A percentile compares a stretch with the other conserved stretches of the same genome.
These are phyloP conservation scores for Aspergillus egyptiacus DNA, from an alignment of 495 filamentous ascomycete genomes.

Conservation along the genomic window DNA sequence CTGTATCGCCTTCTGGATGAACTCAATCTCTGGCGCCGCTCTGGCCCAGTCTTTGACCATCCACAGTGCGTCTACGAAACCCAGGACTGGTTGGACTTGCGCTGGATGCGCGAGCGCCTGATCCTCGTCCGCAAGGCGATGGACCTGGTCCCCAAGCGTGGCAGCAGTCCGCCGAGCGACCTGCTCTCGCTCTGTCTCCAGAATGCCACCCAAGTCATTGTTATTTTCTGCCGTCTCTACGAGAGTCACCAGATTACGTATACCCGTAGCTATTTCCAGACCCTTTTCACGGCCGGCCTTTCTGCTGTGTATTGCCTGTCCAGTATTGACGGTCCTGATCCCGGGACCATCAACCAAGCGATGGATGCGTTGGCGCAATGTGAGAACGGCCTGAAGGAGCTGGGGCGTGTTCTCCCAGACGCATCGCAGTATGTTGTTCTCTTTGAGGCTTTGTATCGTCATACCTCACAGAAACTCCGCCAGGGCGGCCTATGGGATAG, in stretches of 20 bases:
- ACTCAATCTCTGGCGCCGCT: conserved; percentile 20
- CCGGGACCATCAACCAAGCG: conserved; percentile 7
- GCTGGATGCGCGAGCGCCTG: conserved; percentile 20
- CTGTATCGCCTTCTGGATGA: conserved; percentile 19
- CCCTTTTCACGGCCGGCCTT: conserved; percentile 23
- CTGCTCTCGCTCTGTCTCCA: conserved; percentile 20
- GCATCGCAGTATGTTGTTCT: conserved; percentile 23
- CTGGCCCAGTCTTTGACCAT: conserved; percentile 15
- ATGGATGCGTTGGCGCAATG: conserved; percentile 13
- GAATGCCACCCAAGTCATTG: conserved; percentile 18
- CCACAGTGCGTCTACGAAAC: conserved; percentile 21
- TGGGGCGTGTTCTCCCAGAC: conserved; percentile 22
- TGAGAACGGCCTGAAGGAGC: conserved; percentile 15
- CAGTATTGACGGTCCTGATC: conserved; percentile 15
- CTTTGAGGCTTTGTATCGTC: conserved; percentile 20
- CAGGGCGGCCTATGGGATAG: background rate
- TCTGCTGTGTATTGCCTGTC: conserved; percentile 27
- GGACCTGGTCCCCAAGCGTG: conserved; percentile 23
- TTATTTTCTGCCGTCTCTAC: conserved; percentile 21
- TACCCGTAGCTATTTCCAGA: conserved; percentile 30
- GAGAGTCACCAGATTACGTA: conserved; percentile 20
- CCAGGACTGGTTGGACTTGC: conserved; percentile 26
- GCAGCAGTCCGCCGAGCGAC: conserved; percentile 19
- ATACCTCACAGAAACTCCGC: conserved; percentile 8
- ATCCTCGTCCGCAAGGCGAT: conserved; percentile 22